Base-by-base conservation (phyloP, 306 rosid species). In the Lithocarpus polystachyus region DNA sequence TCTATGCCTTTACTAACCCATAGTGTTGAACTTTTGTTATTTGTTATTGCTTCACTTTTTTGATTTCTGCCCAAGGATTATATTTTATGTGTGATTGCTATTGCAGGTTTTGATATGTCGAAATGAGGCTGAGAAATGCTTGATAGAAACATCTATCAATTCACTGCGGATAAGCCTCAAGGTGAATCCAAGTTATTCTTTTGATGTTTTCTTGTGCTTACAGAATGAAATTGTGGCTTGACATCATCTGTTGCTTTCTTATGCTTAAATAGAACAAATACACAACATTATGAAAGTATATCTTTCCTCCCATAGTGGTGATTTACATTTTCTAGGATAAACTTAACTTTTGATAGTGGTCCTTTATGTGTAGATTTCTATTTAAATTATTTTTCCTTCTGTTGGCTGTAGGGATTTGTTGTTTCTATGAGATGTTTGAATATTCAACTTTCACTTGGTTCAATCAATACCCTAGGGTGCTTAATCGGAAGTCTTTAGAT, bases 71-170 rank as follows among this genome's bases (percentile, higher is more conserved):
- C 64, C 75, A 6, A 40, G 13, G 17, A 55, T 18, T 48, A 33
- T 71, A 5, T 35, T 28, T 51, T 70, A 80, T 31, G 52, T 72
- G 54, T 62, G 77, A 70, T 69, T 81, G 60, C 76, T 89, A 19
- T 84, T 80, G 35, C 89, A 95, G 98, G 93, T 92, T 85, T 83
- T 93, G 91, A 93, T 95, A 80, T 92, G 98, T 78, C 83, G 98
- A 83, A 95, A 95, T 75, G 99, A 93, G 87, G 94, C 98, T 45
- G 99, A 95, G 79, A 95, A 95, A 74, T 95, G 98, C 83, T 89
- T 95, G 72, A 90, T 91, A 17, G 99, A 95, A 88, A 93, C 99
- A n/a, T 95, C 98, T 40, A 91, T 95, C 71, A 95, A 95, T 84
- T 95, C 99, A 40, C 83, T 95, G 59, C 92, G 99, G 75, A 91